Evolutionary conservation across 2,329 filamentous ascomycete species (phyloP).

Genomic region (Leptographium procerum): DNA sequence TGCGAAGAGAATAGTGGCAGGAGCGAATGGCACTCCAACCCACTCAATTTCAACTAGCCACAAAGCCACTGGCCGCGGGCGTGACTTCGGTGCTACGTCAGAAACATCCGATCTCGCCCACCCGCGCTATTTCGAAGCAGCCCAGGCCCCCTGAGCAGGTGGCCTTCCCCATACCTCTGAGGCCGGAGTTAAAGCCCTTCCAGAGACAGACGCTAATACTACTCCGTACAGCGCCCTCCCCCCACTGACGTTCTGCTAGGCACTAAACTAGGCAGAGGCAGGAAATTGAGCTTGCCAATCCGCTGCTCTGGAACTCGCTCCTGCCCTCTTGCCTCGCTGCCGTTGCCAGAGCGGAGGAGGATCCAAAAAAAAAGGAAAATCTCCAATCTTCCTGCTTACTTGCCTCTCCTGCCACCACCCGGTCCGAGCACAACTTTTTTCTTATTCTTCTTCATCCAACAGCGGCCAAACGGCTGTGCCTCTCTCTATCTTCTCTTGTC

Average conservation of each 20-base stretch:
- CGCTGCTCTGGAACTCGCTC: slow-evolving; percentile 1
- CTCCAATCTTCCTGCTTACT: background rate
- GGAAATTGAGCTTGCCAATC: slow-evolving; percentile 1
- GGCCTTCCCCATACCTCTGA: background rate
- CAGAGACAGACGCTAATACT: background rate
- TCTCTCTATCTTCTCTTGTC: background rate
- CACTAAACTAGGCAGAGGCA: background rate
- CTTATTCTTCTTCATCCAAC: background rate
- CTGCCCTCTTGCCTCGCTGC: background rate
- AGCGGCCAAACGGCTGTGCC: background rate
- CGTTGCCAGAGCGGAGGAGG: background rate
- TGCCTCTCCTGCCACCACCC: background rate
- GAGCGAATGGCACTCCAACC: background rate
- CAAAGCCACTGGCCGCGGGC: background rate
- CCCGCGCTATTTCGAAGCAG: slow-evolving; percentile 1
- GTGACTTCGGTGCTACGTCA: slow-evolving; percentile 4
- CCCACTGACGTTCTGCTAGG: background rate
- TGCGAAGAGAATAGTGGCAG: background rate
- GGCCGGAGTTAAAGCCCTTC: background rate
- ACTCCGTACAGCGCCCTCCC: background rate
- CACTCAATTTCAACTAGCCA: background rate
- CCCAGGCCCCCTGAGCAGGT: background rate
- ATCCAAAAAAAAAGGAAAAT: background rate
- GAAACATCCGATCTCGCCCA: slow-evolving; percentile 5
- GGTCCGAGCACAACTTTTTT: background rate